A percentile compares a stretch with the other conserved stretches of the same genome.
These are phyloP conservation scores for Fusarium ambrosium DNA, from an alignment of 2,329 filamentous ascomycete genomes.

Conservation along the genomic window DNA sequence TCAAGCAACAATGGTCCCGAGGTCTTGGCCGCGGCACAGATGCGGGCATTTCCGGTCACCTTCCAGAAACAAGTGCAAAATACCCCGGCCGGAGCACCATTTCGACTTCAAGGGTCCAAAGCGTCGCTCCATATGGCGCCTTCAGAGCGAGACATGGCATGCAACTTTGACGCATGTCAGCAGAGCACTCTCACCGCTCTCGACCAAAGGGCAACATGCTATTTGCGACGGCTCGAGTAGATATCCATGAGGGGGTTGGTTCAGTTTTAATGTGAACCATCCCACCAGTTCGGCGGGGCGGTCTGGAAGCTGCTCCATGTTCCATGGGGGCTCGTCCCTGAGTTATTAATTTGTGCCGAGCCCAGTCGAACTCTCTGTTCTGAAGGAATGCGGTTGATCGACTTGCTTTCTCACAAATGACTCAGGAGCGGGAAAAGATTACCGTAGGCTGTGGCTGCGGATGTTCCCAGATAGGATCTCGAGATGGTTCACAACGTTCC, in stretches of 20 bases:
- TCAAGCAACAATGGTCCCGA: slow-evolving; percentile 6
- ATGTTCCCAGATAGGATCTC: slow-evolving; percentile 25
- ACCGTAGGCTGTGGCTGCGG: slow-evolving; percentile 3
- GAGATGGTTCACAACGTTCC: slow-evolving; percentile 16
- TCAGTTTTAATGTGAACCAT: background rate
- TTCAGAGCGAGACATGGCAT: slow-evolving; percentile 19
- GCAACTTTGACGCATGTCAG: slow-evolving; percentile 33
- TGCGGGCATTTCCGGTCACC: slow-evolving; percentile 26
- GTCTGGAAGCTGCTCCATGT: slow-evolving; percentile 18
- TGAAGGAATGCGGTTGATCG: slow-evolving; percentile 14
- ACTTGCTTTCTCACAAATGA: slow-evolving; percentile 4
- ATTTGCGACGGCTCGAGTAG: slow-evolving; percentile 23
- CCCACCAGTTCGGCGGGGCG: slow-evolving; percentile 24
- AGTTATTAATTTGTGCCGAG: slow-evolving; percentile 12
- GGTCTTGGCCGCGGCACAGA: slow-evolving; percentile 16
- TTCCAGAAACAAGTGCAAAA: slow-evolving; percentile 14
- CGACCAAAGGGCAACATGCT: slow-evolving; percentile 19
- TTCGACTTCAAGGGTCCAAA: slow-evolving; percentile 32
- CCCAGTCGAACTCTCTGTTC: background rate
- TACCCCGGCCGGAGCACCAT: background rate
- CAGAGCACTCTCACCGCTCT: slow-evolving; percentile 37
- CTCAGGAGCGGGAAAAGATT: slow-evolving; percentile 5
- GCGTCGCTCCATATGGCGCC: slow-evolving; percentile 7
- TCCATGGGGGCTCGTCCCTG: slow-evolving; percentile 8
- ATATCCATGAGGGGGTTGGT: slow-evolving; percentile 4